Conservation (phyloP, 306 rosid genomes). For the Oemleria cerasiformis region DNA sequence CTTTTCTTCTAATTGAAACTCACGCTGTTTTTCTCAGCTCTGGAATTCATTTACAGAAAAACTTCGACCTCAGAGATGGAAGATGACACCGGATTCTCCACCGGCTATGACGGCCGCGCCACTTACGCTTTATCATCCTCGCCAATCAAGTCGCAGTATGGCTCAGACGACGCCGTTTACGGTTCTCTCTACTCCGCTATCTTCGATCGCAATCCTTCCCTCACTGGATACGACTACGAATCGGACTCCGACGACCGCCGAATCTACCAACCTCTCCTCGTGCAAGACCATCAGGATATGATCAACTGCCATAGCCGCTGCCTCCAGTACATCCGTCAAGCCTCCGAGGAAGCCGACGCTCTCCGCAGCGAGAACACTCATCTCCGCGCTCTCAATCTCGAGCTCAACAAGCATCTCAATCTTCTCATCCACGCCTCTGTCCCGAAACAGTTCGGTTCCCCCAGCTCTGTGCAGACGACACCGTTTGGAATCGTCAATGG, state of each 20-base stretch:
- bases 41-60: slow-evolving; percentile 5
- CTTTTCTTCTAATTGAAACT: neutral
- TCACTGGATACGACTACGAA: slow-evolving; percentile 23
- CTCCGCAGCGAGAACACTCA: slow-evolving; percentile 67
- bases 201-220: slow-evolving; percentile 37
- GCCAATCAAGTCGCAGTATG: slow-evolving; percentile 31
- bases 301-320: slow-evolving; percentile 80
- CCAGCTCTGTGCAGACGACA: slow-evolving; percentile 13
- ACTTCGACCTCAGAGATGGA: slow-evolving; percentile 36
- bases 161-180: slow-evolving; percentile 27
- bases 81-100: slow-evolving; percentile 38
- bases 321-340: slow-evolving; percentile 63
- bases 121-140: slow-evolving; percentile 25
- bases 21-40: neutral
- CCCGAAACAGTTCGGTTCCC: slow-evolving; percentile 29
- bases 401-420: slow-evolving; percentile 65
- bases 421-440: slow-evolving; percentile 56
- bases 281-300: slow-evolving; percentile 87
- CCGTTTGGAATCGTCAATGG: slow-evolving; percentile 24
- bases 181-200: slow-evolving; percentile 45
- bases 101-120: slow-evolving; percentile 38
- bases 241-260: slow-evolving; percentile 20
- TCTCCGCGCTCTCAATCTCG: slow-evolving; percentile 60
- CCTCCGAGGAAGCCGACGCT: slow-evolving; percentile 60
- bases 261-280: slow-evolving; percentile 40